These are phyloP conservation scores for Leptomonas pyrrhocoris DNA, from an alignment of 208 protist genomes.

Conservation along the genomic window DNA sequence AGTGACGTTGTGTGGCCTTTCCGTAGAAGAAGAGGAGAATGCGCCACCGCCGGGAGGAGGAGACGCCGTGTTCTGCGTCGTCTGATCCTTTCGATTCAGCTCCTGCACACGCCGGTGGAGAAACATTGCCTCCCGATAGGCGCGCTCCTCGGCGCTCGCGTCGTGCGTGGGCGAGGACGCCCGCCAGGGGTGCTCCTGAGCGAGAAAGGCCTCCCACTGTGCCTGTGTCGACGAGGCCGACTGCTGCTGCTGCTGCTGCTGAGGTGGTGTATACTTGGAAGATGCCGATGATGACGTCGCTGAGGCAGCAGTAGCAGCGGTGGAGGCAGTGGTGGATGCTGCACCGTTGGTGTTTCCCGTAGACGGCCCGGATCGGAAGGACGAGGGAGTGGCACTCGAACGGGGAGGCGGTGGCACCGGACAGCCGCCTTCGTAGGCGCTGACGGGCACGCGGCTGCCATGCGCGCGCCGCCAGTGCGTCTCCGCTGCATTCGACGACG, in stretches of 20 bases:
- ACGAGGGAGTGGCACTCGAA: not conserved
- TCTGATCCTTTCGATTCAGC: not conserved
- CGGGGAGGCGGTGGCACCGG: constrained; percentile 18
- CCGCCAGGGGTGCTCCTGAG: constrained; percentile 22
- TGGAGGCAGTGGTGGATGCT: not conserved
- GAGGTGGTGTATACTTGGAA: not conserved
- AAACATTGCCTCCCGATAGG: constrained; percentile 30
- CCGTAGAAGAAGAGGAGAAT: not conserved
- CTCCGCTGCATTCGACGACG: constrained; percentile 25
- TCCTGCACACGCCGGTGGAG: constrained; percentile 31
- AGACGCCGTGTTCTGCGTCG: not conserved
- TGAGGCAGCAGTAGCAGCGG: not conserved
- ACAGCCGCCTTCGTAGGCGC: constrained; percentile 48
- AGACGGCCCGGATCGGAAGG: not conserved
- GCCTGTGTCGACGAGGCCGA: constrained; percentile 6
- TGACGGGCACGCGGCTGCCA: constrained; percentile 65
- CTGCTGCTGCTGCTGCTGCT: not conserved
- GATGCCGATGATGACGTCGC: not conserved
- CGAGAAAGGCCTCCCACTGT: constrained; percentile 18
- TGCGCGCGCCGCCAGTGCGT: constrained; percentile 63
- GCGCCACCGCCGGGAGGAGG: too few species aligned
- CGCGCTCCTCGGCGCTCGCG: constrained; percentile 18
- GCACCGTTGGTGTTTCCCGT: not conserved
- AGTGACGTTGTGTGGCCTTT: not conserved
- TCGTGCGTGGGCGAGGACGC: not conserved